Evolutionary conservation across 768 basidiomycete species (phyloP), one percentile per base, ranked within the genome.

Genomic region (Russula sp.): DNA sequence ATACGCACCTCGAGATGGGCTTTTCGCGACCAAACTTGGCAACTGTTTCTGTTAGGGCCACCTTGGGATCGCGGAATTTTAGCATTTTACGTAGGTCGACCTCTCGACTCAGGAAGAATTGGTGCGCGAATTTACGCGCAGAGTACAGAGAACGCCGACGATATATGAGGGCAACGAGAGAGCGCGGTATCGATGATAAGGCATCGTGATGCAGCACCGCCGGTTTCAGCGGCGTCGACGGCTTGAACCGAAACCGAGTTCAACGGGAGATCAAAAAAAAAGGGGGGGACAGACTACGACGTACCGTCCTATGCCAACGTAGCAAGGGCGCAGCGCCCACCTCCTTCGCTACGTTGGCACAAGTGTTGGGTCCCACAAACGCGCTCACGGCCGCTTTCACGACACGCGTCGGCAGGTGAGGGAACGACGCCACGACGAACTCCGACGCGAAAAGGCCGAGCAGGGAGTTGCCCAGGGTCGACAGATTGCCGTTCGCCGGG

Each of bases 371-470:
- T 14, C 96, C 96, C 37, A 94, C 95, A 73, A 92, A 91, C 58
- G 94, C 91, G 47, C 91, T 94, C 62, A 96, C 84, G 14, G 91
- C 94, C 6, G 91, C 89, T 76, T 97, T 95, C 68, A 92, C 76
- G 27, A 94, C 94, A 59, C 91, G 86, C 22, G 92, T 94, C 1
- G 96, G 96, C 32, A 98, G 82, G 71, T 95, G 87, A 0, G 96
- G 96, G 73, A 89, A 98, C 50, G 84, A 79, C 13, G 86, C 79
- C 59, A 89, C 81, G 45, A 97, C 76, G 71, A 88, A 85, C 75
- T 98, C 95, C 3, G 91, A 76, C 9, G 92, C 89, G 72, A 97
- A 94, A 35, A 97, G 79, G 58, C 95, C 95, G 76, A 97, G 83
- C 61, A 97, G 80, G 0, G 90, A 80, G 77, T 97, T 97, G 45